Evolutionary conservation across 1,139 yeast species (phyloP), one percentile per base, ranked within the genome.

Genomic region (Fermentozyma sake): DNA sequence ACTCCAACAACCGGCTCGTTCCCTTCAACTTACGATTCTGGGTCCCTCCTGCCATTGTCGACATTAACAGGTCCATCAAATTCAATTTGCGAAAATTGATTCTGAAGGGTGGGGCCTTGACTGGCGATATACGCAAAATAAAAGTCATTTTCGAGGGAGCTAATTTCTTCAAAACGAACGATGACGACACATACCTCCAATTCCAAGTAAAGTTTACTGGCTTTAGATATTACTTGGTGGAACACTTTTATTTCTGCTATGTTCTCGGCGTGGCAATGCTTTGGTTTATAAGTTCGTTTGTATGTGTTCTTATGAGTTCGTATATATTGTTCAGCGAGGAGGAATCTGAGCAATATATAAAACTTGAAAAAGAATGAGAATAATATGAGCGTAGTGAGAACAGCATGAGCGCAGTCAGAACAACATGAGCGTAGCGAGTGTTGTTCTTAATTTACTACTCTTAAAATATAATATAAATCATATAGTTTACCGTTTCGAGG

Each of bases 211-310:
- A 33, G 17, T 35, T 27, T 21, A 33, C 28, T 2, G 89, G 89
- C 0, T 48, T 80, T 26, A 55, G 84, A 19, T 76, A 68, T 48
- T 69, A 75, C 34, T 47, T 81, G 47, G 69, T 67, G 30, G 58
- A 68, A 27, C 72, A 76, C 46, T 71, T 68, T 31, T 44, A 57
- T 10, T 30, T 60, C 0, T 64, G 73, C 27, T 65, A 76, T 32
- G n/a, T 70, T 1, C 20, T 70, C 7, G 86, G 85, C 1, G 68
- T 71, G 1, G 32, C 50, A 0, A 17, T 62, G 1, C 68, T 79
- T 38, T 79, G 83, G 79, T 30, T 35, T 10, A 31, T 61, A 24
- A 52, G 74, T 33, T 51, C 65, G 5, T 18, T 39, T 10, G 33
- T 55, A 17, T 51, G 64, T 25, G 17, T 56, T 11, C 10, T 54